A percentile compares a stretch with the other conserved stretches of the same genome.
phyloP scores from a whole-genome alignment of 768 basidiomycete genomes.

The Boletus rufocinnamomeus region DNA sequence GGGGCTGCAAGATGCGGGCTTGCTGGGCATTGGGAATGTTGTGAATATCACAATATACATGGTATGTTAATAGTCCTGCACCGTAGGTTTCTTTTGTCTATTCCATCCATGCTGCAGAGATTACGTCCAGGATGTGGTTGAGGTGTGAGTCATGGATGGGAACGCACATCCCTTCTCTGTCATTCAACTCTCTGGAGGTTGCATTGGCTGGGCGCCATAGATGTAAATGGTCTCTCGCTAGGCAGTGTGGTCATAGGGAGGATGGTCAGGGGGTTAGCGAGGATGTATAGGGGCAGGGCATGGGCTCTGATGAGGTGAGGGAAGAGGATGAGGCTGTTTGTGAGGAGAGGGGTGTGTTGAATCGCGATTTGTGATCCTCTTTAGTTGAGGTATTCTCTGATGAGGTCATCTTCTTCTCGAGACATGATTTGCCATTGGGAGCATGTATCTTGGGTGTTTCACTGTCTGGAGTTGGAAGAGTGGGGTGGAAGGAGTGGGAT shows the following conservation, averaged over 20 bases:
- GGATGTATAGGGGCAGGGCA: neutral
- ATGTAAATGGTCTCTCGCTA: neutral
- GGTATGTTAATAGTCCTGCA: neutral
- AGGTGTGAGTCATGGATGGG: neutral
- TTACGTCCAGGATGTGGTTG: neutral
- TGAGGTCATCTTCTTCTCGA: too few relatives aligned
- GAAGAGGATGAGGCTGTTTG: too few relatives aligned
- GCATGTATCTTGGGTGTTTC: too few relatives aligned
- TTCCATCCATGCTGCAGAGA: neutral
- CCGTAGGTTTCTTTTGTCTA: neutral
- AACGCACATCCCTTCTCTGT: rapidly evolving
- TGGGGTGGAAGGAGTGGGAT: too few relatives aligned
- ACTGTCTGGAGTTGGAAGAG: too few relatives aligned
- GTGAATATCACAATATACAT: neutral
- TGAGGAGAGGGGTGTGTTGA: too few relatives aligned
- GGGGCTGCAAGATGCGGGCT: rapidly evolving
- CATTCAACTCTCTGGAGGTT: rapidly evolving
- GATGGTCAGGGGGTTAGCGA: neutral
- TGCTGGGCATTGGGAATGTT: conserved; percentile 1
- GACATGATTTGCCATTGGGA: too few relatives aligned
- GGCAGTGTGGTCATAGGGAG: neutral
- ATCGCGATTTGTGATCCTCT: too few relatives aligned
- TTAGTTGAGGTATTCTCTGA: too few relatives aligned
- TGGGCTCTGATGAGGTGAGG: too few relatives aligned
- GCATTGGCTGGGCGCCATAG: neutral